phyloP scores from a whole-genome alignment of 1,284 basidiomycete species.

The Cutaneotrichosporon spelunceum region DNA sequence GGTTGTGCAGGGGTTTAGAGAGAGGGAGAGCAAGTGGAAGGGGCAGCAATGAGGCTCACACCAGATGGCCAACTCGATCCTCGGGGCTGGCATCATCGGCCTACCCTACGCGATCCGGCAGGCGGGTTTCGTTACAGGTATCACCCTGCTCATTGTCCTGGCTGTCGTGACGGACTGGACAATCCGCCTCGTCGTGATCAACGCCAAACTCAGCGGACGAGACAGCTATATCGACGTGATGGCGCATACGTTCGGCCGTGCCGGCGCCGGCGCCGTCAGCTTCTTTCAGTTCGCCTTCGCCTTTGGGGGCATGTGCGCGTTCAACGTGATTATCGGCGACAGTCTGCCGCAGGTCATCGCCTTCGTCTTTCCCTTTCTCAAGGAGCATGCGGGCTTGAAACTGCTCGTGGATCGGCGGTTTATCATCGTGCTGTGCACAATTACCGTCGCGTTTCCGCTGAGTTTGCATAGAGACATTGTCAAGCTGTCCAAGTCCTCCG shows the following conservation, averaged over 20 bases:
- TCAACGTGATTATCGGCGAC: conserved; percentile 87
- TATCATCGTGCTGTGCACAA: conserved; percentile 77
- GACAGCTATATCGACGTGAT: conserved; percentile 90
- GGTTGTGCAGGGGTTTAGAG: not conserved
- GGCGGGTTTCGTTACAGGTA: conserved; percentile 85
- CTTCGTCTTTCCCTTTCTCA: conserved; percentile 74
- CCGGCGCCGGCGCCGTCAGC: conserved; percentile 84
- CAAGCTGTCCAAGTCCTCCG: conserved; percentile 88
- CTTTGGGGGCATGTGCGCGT: conserved; percentile 96
- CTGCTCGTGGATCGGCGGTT: conserved; percentile 83
- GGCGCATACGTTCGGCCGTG: conserved; percentile 87
- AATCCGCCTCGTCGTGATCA: conserved; percentile 89
- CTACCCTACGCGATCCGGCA: conserved; percentile 88
- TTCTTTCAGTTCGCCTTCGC: conserved; percentile 98
- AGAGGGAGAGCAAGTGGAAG: too few relatives aligned
- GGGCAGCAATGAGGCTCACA: conserved; percentile 17
- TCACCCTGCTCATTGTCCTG: conserved; percentile 73
- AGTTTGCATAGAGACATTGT: conserved; percentile 96
- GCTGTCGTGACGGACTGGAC: conserved; percentile 95
- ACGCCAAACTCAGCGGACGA: conserved; percentile 90
- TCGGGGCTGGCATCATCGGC: conserved; percentile 93
- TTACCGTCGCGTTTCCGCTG: conserved; percentile 87
- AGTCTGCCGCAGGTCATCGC: conserved; percentile 93
- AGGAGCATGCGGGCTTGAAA: conserved; percentile 65
- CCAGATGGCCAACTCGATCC: conserved; percentile 80